Percentiles rank a stretch among this genome's conserved stretches.
Evolutionary conservation across 805 yeast species (phyloP).

Genomic region (Huiozyma naganishii): DNA sequence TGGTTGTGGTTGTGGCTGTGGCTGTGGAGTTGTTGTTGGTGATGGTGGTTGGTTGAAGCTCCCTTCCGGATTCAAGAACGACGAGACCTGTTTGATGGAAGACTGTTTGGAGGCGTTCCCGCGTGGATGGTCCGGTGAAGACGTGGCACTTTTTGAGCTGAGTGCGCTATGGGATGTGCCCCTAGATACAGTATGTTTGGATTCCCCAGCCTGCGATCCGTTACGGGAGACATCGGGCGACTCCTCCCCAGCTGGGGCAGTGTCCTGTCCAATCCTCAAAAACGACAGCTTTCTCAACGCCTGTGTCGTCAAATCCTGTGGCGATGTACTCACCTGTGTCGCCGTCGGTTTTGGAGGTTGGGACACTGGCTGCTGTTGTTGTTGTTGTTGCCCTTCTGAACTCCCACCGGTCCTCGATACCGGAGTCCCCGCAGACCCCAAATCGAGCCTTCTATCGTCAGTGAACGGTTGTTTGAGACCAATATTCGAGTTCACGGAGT

Average conservation of each 20-base stretch:
- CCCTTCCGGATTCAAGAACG: neutral
- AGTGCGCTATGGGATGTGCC: neutral
- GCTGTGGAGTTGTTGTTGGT: neutral
- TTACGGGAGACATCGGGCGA: neutral
- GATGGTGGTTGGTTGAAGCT: neutral
- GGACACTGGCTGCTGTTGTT: neutral
- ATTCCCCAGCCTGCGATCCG: neutral
- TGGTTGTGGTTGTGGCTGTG: neutral
- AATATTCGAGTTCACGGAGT: slow-evolving; percentile 4
- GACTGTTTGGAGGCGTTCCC: neutral
- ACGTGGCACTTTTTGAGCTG: neutral
- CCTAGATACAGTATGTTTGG: too few relatives aligned
- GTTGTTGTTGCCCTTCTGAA: neutral
- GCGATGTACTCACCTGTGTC: slow-evolving; percentile 7
- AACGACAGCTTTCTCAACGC: slow-evolving; percentile 30
- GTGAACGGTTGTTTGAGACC: neutral
- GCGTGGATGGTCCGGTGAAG: neutral
- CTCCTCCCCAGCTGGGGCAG: neutral
- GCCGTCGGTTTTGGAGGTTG: neutral
- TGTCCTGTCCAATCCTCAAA: slow-evolving; percentile 8
- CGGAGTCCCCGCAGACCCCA: neutral
- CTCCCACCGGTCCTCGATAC: neutral
- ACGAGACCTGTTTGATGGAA: neutral
- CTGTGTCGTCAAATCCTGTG: slow-evolving; percentile 29
- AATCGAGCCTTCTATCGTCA: neutral